Evolutionary conservation across 495 filamentous ascomycete species (phyloP).

Genomic region (Tuber borchii): DNA sequence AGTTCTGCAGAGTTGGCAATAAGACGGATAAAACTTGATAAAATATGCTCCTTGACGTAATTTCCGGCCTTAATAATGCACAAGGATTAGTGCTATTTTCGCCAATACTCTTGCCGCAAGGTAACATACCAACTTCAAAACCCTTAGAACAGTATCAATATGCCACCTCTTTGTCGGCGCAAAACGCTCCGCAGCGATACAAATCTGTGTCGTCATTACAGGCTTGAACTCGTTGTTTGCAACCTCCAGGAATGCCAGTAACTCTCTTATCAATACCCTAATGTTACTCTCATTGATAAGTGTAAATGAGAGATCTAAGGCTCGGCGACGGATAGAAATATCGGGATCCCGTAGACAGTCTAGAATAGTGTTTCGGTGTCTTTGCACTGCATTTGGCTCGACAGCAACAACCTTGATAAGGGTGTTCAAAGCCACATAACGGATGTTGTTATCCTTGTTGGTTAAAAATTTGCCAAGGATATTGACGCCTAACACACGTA

Average conservation of each 20-base stretch:
- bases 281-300: constrained; percentile 96
- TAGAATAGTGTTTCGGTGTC: constrained; percentile 93
- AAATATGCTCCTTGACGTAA: constrained; percentile 94
- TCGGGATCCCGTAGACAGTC: constrained; percentile 97
- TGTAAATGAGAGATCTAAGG: constrained; percentile 93
- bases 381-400: constrained; percentile 93
- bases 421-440: constrained; percentile 95
- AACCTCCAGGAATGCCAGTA: constrained; percentile 90
- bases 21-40: constrained; percentile 91
- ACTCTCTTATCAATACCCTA: constrained; percentile 80
- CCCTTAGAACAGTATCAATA: constrained; percentile 92
- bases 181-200: constrained; percentile 90
- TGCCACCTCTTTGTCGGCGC: constrained; percentile 98
- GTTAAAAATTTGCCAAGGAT: constrained; percentile 96
- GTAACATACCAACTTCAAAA: constrained; percentile 60
- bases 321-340: constrained; percentile 91
- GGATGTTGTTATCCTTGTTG: constrained; percentile 98
- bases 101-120: constrained; percentile 16
- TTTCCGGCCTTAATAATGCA: constrained; percentile 58
- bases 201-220: constrained; percentile 93
- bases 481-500: constrained; percentile 91
- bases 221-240: constrained; percentile 98
- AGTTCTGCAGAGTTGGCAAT: constrained; percentile 91
- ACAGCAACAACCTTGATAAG: constrained; percentile 97
- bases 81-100: constrained; percentile 11